phyloP scores from a whole-genome alignment of 495 filamentous ascomycete genomes.

The Cetradonia linearis region DNA sequence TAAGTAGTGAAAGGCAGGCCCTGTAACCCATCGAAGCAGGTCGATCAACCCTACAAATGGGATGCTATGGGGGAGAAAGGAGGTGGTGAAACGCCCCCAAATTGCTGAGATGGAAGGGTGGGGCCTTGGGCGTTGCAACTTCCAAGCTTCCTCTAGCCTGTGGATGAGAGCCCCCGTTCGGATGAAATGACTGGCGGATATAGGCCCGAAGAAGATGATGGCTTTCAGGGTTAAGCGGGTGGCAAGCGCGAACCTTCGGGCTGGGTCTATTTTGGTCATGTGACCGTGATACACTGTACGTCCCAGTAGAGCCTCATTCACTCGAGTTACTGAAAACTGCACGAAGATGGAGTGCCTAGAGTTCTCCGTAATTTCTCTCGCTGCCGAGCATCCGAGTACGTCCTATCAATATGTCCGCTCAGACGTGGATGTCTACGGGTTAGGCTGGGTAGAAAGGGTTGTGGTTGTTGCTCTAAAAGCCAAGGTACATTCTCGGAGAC shows the following conservation, averaged over 20 bases:
- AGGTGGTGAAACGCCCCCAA: slow-evolving; percentile 5
- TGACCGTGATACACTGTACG: slow-evolving; percentile 3
- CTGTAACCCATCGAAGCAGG: neutral
- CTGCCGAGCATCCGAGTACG: neutral
- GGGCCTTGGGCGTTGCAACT: neutral
- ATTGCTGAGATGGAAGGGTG: slow-evolving; percentile 1
- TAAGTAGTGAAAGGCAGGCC: neutral
- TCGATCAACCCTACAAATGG: neutral
- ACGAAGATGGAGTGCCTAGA: neutral
- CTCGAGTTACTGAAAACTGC: neutral
- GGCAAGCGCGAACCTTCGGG: slow-evolving; percentile 13
- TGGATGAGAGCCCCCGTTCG: neutral
- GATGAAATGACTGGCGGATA: slow-evolving; percentile 11
- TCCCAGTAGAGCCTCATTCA: neutral
- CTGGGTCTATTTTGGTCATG: slow-evolving; percentile 12
- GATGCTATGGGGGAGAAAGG: slow-evolving; percentile 4
- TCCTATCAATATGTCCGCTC: neutral
- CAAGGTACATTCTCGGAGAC: neutral
- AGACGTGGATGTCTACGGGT: neutral
- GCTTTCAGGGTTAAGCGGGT: slow-evolving; percentile 4
- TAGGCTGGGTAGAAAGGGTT: neutral
- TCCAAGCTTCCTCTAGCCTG: slow-evolving; percentile 3
- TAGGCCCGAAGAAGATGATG: slow-evolving; percentile 3
- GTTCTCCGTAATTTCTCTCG: neutral
- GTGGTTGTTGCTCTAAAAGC: neutral